Evolutionary conservation across 2,329 filamentous ascomycete genomes (phyloP).

Genomic region (Chaetothyriales sp.): DNA sequence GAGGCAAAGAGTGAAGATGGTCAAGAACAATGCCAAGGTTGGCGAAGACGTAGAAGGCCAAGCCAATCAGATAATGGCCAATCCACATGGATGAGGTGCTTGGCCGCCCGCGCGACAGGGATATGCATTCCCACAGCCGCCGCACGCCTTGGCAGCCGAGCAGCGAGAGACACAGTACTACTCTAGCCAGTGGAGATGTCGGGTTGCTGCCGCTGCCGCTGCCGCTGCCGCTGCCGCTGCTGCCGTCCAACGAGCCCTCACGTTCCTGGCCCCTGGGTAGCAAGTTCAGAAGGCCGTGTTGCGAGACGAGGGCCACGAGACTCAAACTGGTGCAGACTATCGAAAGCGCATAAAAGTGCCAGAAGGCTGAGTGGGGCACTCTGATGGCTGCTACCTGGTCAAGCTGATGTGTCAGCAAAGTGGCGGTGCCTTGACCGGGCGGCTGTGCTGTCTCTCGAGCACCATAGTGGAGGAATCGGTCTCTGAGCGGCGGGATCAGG

Average conservation of each 20-base stretch:
- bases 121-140: constrained; percentile 61
- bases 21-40: constrained; percentile 75
- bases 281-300: constrained; percentile 41
- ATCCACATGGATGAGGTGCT: constrained; percentile 72
- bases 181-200: background rate
- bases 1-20: constrained; percentile 14
- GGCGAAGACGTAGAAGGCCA: constrained; percentile 62
- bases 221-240: constrained; percentile 3
- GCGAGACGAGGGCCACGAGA: background rate
- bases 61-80: constrained; percentile 66
- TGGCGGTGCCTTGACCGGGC: constrained; percentile 39
- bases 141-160: constrained; percentile 63
- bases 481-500: constrained; percentile 36
- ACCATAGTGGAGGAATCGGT: constrained; percentile 48
- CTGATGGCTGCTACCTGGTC: background rate
- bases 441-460: constrained; percentile 49
- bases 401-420: background rate
- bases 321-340: constrained; percentile 45
- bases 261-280: constrained; percentile 26
- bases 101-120: constrained; percentile 42
- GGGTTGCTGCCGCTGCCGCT: constrained; percentile 35
- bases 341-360: background rate
- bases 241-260: too few relatives aligned
- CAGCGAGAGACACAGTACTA: constrained; percentile 49
- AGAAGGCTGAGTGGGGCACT: background rate